phyloP scores from a whole-genome alignment of 345 rosid species.

The Chamaenerion angustifolium region DNA sequence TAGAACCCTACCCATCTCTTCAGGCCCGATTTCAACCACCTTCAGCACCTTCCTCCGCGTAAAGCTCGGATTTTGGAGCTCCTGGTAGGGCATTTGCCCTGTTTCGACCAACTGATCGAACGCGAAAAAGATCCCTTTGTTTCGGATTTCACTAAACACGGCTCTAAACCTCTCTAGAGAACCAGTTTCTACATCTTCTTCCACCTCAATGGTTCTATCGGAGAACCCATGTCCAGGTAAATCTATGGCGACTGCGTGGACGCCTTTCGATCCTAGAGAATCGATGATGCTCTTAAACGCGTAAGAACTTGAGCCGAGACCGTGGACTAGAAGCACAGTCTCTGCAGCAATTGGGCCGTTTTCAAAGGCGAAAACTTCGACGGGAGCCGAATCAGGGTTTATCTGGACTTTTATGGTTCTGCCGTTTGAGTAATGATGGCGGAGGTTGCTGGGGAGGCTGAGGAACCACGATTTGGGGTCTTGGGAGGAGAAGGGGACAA shows the following conservation, averaged over 20 bases:
- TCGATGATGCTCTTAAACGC: conserved; percentile 35
- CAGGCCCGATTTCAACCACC: conserved; percentile 48
- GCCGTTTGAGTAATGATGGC: conserved; percentile 73
- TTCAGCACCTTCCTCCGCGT: conserved; percentile 28
- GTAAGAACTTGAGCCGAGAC: conserved; percentile 70
- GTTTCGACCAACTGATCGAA: conserved; percentile 89
- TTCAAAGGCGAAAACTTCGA: conserved; percentile 53
- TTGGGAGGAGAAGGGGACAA: conserved; percentile 23
- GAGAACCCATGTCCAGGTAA: conserved; percentile 94
- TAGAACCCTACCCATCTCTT: conserved; percentile 57
- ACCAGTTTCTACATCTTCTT: conserved; percentile 44
- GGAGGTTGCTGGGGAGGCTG: conserved; percentile 50
- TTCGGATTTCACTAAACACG: conserved; percentile 55
- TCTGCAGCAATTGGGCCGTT: conserved; percentile 30
- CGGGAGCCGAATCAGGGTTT: conserved; percentile 25
- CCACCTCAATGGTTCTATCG: conserved; percentile 50
- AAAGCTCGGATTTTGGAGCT: conserved; percentile 22
- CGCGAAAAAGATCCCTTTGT: conserved; percentile 86
- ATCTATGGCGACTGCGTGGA: conserved; percentile 62
- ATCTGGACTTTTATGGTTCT: conserved; percentile 60
- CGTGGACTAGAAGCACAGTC: conserved; percentile 55
- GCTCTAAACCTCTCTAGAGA: conserved; percentile 42
- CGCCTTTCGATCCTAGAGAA: conserved; percentile 48
- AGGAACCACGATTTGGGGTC: conserved; percentile 88
- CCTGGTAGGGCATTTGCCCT: conserved; percentile 77